Conservation (phyloP, 805 yeast species). For the Yarrowia yakushimensis region DNA sequence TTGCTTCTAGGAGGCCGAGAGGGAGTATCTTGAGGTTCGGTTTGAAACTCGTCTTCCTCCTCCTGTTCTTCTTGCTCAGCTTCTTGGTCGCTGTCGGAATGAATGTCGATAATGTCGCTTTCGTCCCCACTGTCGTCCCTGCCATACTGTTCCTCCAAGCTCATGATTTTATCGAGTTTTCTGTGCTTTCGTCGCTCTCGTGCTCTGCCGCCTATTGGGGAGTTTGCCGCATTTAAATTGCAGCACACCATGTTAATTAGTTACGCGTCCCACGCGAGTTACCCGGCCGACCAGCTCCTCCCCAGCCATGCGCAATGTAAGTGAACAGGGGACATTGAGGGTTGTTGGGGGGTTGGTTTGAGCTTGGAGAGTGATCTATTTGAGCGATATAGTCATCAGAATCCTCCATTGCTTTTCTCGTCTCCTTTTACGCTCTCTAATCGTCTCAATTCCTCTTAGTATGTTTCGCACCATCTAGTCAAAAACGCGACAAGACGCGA, state of each 20-base stretch:
- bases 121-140: conserved; percentile 9
- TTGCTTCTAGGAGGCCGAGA: conserved; percentile 1
- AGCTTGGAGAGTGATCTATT: too few species aligned
- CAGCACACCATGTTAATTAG: background rate
- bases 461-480: background rate
- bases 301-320: conserved; percentile 2
- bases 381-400: background rate
- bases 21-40: background rate
- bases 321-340: background rate
- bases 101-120: conserved; percentile 15
- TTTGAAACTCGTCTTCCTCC: background rate
- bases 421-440: background rate
- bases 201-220: background rate
- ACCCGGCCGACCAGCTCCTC: background rate
- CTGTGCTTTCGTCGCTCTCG: background rate
- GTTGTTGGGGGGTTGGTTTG: too few species aligned
- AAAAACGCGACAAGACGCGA: background rate
- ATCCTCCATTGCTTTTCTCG: background rate
- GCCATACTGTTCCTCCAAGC: background rate
- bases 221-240: background rate
- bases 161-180: background rate
- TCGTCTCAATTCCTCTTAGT: too few species aligned
- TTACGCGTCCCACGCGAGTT: conserved; percentile 19
- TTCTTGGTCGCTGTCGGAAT: background rate
- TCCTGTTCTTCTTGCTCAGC: background rate